Evolutionary conservation across 768 basidiomycete species (phyloP).

Genomic region (Myochromella boudieri): DNA sequence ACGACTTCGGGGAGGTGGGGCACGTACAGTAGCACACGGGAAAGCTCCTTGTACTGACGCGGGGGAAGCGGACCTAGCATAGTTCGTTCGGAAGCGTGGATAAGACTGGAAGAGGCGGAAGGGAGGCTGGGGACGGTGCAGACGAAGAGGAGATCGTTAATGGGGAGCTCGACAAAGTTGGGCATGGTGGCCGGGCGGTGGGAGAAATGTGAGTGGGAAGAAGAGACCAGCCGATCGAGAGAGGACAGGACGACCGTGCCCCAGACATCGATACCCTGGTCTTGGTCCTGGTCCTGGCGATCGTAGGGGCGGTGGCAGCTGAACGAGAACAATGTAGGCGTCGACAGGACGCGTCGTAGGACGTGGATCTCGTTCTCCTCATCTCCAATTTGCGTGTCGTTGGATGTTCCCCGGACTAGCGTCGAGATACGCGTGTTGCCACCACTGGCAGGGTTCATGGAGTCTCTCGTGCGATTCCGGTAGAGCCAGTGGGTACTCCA

Average conservation of each 20-base stretch:
- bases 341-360: constrained; percentile 26
- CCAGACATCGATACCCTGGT: constrained; percentile 25
- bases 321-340: constrained; percentile 20
- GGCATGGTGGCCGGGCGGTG: no score
- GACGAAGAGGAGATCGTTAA: constrained; percentile 38
- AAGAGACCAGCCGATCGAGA: constrained; percentile 28
- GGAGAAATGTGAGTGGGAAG: neutral
- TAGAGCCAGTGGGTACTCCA: constrained; percentile 38
- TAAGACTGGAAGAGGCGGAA: constrained; percentile 17
- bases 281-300: constrained; percentile 8
- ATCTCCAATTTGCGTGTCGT: constrained; percentile 2
- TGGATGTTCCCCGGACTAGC: constrained; percentile 15
- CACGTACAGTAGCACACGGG: constrained; percentile 29
- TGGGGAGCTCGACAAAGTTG: constrained; percentile 30
- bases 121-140: constrained; percentile 35
- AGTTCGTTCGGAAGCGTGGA: no score
- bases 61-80: no score
- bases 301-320: no score
- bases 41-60: constrained; percentile 33
- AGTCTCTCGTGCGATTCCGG: constrained; percentile 21
- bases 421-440: constrained; percentile 26
- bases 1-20: constrained; percentile 33
- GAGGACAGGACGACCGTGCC: constrained; percentile 25
- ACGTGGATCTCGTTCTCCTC: constrained; percentile 13
- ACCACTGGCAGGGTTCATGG: no score